Evolutionary conservation across 2,329 filamentous ascomycete genomes (phyloP), one percentile per base, ranked within the genome.

Genomic region (Xylaria sp.): DNA sequence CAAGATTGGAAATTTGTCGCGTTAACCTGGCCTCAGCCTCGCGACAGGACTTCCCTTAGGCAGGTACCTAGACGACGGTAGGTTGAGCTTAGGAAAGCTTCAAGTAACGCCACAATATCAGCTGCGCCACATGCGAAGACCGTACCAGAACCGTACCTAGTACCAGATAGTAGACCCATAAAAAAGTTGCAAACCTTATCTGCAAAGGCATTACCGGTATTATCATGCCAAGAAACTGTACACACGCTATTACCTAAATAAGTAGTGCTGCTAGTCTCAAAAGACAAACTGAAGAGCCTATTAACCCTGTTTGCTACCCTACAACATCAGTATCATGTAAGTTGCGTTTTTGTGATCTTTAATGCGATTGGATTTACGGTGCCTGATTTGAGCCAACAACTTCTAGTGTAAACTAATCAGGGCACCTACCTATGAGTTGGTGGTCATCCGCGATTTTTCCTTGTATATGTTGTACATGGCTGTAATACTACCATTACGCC

Each of bases 1-100:
- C 15, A 33, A 13, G 22, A 25, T 59, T 17, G 57, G 47, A 51
- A 63, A 47, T 65, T 65, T 60, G 62, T 62, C 57, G 63, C 58
- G 58, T 42, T 51, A 15, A 50, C 13, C 36, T 27, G 27, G 22
- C 53, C 44, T 44, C 51, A 65, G 63, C 63, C 63, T 65, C 51
- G 63, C 51, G 57, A 39, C 39, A 50, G 22, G 47, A 50, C 33
- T 33, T 7, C n/a, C 29, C 20, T 47, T 22, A 22, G 7, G 29
- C 22, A 53, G 33, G 33, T 36, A 13, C 9, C 13, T 5, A 13
- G 33, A 36, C 6, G 9, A 20, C 5, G 20, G 17, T 15, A 44
- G 42, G 17, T 44, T 3, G 38, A 27, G 50, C 11, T 39, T 27
- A n/a, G n/a, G n/a, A n/a, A 11, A 27, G 33, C 27, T n/a, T 17